Percentiles rank a stretch among this genome's conserved stretches.
These are phyloP conservation scores for Jimgerdemannia flammicorona DNA, from an alignment of 192 early-diverging fungal genomes.

Conservation along the genomic window DNA sequence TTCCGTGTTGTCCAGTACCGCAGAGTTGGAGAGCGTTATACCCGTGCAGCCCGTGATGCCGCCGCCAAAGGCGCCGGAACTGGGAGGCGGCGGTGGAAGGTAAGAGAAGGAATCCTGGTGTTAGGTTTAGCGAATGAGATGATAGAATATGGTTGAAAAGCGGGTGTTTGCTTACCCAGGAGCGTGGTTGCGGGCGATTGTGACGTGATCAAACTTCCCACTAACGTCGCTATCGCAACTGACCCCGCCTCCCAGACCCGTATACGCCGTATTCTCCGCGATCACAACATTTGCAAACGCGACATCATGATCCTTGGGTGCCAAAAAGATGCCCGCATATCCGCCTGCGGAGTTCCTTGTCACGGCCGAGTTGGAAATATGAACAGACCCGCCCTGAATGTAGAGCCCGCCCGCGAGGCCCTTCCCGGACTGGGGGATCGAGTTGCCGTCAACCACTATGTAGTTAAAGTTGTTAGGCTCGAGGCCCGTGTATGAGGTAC, in stretches of 20 bases:
- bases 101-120: background rate
- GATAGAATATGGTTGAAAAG: background rate
- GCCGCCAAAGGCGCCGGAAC: background rate
- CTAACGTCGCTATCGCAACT: background rate
- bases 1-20: background rate
- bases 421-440: background rate
- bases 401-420: conserved; percentile 4
- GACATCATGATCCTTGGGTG: background rate
- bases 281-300: background rate
- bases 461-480: background rate
- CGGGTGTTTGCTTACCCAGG: background rate
- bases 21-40: background rate
- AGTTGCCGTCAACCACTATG: background rate
- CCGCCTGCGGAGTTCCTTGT: background rate
- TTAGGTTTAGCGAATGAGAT: background rate
- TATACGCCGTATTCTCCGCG: background rate
- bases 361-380: background rate
- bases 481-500: background rate
- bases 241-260: background rate
- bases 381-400: background rate
- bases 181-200: background rate
- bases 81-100: background rate
- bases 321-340: conserved; percentile 4
- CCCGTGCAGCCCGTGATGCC: conserved; percentile 1
- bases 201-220: background rate